These are phyloP conservation scores for Penicillium sp. DNA, from an alignment of 2,329 filamentous ascomycete genomes.

Conservation along the genomic window DNA sequence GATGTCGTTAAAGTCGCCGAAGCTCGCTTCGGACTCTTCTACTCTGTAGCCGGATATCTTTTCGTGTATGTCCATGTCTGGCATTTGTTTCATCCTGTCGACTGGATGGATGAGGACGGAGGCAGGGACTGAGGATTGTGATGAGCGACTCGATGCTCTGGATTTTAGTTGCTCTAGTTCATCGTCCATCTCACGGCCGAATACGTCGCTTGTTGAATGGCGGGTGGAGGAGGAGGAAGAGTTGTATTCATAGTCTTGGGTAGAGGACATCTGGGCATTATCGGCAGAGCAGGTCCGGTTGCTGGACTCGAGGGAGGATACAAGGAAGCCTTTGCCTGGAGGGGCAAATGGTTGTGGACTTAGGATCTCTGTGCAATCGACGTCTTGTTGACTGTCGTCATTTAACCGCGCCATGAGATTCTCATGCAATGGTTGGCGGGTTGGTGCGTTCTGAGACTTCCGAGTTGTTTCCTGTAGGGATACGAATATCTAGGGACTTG, in stretches of 20 bases:
- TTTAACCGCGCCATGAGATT: conserved; percentile 17
- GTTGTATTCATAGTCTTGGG: conserved; percentile 31
- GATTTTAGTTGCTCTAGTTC: conserved; percentile 27
- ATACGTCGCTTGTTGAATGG: conserved; percentile 28
- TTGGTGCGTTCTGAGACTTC: neutral
- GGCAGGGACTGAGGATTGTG: conserved; percentile 41
- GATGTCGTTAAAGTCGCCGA: conserved; percentile 22
- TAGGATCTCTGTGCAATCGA: conserved; percentile 18
- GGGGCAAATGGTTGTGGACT: conserved; percentile 21
- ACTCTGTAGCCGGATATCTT: conserved; percentile 21
- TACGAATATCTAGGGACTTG: conserved; percentile 1
- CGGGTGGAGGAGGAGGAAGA: conserved; percentile 35
- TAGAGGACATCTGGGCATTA: conserved; percentile 16
- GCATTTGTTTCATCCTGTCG: conserved; percentile 24
- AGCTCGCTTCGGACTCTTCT: conserved; percentile 21
- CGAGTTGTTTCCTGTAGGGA: neutral
- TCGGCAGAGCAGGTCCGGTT: conserved; percentile 4
- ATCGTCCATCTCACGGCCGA: conserved; percentile 28
- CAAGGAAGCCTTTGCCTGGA: conserved; percentile 18
- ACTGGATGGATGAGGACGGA: conserved; percentile 37
- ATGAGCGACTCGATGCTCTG: conserved; percentile 39
- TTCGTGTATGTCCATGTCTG: conserved; percentile 18
- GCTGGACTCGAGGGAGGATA: conserved; percentile 19
- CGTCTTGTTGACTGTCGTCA: conserved; percentile 9
- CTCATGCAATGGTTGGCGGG: neutral